Evolutionary conservation across 1,284 basidiomycete species (phyloP).

Genomic region (Puccinia brachypodii): DNA sequence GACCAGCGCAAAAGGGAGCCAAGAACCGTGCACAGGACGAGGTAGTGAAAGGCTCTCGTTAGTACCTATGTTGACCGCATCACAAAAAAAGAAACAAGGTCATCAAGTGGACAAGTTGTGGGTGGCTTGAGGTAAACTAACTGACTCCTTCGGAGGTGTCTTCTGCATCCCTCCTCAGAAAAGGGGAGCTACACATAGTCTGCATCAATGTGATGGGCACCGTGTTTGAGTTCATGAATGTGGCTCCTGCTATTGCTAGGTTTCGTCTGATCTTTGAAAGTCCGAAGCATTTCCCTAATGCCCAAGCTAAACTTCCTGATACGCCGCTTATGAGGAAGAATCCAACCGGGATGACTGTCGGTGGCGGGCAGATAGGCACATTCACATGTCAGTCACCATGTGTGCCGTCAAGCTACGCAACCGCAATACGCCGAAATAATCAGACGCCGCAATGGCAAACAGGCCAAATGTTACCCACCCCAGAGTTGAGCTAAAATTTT

Average conservation of each 20-base stretch:
- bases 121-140: background rate
- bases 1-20: conserved; percentile 60
- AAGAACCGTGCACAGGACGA: conserved; percentile 59
- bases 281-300: conserved; percentile 55
- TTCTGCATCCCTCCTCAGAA: conserved; percentile 51
- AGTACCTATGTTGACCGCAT: background rate
- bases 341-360: conserved; percentile 57
- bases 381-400: too few species aligned
- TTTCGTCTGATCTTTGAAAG: conserved; percentile 57
- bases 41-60: conserved; percentile 54
- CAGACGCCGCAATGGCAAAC: background rate
- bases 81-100: too few species aligned
- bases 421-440: too few species aligned
- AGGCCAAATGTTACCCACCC: conserved; percentile 50
- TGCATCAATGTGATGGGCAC: conserved; percentile 60
- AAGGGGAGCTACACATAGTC: conserved; percentile 57
- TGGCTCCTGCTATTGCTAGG: conserved; percentile 56
- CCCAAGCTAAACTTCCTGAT: conserved; percentile 55
- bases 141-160: conserved; percentile 53
- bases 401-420: too few species aligned
- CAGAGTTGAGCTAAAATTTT: conserved; percentile 57
- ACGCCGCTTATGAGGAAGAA: conserved; percentile 58
- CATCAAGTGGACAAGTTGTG: too few species aligned
- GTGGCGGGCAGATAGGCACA: too few species aligned
- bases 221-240: conserved; percentile 53